Conservation (phyloP, 352 stramenopile species). For the Achlya hypogyna region DNA sequence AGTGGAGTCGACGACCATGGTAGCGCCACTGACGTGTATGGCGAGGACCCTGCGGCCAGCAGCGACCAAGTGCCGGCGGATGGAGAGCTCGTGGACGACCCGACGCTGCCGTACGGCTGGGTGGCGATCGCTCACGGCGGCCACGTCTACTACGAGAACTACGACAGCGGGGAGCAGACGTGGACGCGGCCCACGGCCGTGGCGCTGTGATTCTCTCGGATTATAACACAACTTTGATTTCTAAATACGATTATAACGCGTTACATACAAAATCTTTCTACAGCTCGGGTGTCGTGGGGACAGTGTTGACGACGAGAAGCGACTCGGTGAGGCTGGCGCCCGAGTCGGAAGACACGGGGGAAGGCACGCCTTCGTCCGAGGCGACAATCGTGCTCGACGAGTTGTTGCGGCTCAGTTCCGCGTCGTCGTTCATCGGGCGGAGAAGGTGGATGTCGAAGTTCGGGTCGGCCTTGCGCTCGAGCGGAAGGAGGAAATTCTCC, state of each 20-base stretch:
- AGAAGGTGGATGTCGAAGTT: slow-evolving; percentile 18
- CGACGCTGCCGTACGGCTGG: slow-evolving; percentile 1
- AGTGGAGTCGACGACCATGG: too few species aligned
- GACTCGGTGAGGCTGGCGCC: background rate
- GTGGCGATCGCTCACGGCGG: slow-evolving; percentile 8
- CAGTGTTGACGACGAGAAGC: background rate
- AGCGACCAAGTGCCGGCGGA: background rate
- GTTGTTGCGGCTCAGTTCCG: slow-evolving; percentile 9
- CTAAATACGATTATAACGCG: background rate
- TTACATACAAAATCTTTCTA: background rate
- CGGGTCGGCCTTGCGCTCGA: background rate
- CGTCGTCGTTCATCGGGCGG: background rate
- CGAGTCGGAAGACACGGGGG: background rate
- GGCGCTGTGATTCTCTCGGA: too few species aligned
- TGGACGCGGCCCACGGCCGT: background rate
- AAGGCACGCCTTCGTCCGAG: background rate
- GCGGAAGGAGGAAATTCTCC: background rate
- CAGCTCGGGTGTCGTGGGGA: background rate
- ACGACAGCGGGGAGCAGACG: background rate
- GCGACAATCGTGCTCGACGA: slow-evolving; percentile 1
- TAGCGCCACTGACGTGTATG: too few species aligned
- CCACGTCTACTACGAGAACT: slow-evolving; percentile 15
- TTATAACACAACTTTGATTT: too few species aligned
- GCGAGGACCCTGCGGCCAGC: background rate
- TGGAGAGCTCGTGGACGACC: background rate